Evolutionary conservation across 2,329 filamentous ascomycete genomes (phyloP).

Genomic region (Aspergillus neotritici): DNA sequence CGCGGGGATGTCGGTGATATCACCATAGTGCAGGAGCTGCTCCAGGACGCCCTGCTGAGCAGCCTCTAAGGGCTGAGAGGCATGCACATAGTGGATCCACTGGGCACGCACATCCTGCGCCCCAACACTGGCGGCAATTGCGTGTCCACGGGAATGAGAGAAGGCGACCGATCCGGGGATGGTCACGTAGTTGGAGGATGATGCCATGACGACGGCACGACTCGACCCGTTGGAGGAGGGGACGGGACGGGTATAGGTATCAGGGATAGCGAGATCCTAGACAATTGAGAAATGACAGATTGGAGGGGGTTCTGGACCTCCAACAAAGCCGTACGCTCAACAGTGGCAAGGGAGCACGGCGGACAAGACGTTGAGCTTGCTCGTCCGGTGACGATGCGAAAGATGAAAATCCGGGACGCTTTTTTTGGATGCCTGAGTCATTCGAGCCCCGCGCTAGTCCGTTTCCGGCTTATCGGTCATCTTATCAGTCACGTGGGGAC

Average conservation of each 20-base stretch:
- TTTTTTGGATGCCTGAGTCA: not conserved
- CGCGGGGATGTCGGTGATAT: conserved; percentile 45
- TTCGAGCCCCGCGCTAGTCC: conserved; percentile 22
- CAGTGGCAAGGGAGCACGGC: too few relatives aligned
- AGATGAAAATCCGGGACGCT: conserved; percentile 8
- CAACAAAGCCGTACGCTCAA: conserved; percentile 2
- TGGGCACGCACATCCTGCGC: conserved; percentile 42
- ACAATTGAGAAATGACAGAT: too few relatives aligned
- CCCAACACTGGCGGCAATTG: conserved; percentile 39
- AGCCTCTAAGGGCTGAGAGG: conserved; percentile 45
- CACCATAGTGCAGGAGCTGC: conserved; percentile 58
- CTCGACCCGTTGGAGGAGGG: conserved; percentile 8
- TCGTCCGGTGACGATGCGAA: conserved; percentile 11
- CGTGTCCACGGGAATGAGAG: conserved; percentile 41
- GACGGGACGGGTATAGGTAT: conserved; percentile 1
- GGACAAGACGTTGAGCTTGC: conserved; percentile 14
- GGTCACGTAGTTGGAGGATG: conserved; percentile 30
- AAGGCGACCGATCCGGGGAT: conserved; percentile 41
- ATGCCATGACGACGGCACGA: conserved; percentile 27
- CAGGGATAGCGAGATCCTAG: too few relatives aligned
- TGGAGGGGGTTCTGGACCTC: not conserved
- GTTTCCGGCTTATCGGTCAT: conserved; percentile 21
- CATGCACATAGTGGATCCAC: conserved; percentile 60
- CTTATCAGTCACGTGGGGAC: conserved; percentile 20
- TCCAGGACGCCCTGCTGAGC: conserved; percentile 50